Conservation (phyloP, 208 protist genomes). For the Naegleria lovaniensis region DNA sequence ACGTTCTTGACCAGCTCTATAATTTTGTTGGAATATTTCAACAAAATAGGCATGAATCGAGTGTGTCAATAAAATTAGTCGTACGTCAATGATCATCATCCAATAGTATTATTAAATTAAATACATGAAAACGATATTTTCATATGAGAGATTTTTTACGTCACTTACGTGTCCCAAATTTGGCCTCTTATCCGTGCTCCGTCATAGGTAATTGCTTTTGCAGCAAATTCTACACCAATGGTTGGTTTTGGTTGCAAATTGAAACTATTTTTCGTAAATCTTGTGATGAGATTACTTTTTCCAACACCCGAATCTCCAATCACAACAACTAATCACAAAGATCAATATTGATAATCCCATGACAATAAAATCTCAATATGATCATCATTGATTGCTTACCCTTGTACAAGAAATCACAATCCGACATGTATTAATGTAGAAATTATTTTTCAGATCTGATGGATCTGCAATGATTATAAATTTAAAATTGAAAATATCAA, state of each 20-base stretch:
- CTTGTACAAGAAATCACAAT: background rate
- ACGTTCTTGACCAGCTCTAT: slow-evolving; percentile 78
- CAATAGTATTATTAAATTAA: too few relatives aligned
- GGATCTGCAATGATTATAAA: too few relatives aligned
- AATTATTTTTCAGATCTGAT: too few relatives aligned
- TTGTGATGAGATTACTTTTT: slow-evolving; percentile 77
- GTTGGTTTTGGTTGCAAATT: slow-evolving; percentile 74
- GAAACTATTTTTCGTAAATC: slow-evolving; percentile 76
- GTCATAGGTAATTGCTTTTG: slow-evolving; percentile 77
- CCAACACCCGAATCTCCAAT: slow-evolving; percentile 79
- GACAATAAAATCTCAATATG: too few relatives aligned
- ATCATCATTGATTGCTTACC: background rate
- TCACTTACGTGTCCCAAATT: slow-evolving; percentile 90
- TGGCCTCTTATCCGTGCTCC: slow-evolving; percentile 94
- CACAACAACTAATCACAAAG: slow-evolving; percentile 35
- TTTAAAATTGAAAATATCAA: too few relatives aligned
- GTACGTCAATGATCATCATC: too few relatives aligned
- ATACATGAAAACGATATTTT: too few relatives aligned
- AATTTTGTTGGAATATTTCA: background rate
- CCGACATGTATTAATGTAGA: background rate
- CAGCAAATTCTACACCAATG: slow-evolving; percentile 86
- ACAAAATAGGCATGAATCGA: background rate
- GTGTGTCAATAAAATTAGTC: too few relatives aligned
- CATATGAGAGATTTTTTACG: background rate
- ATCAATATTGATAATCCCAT: too few relatives aligned